Evolutionary conservation across 2,329 filamentous ascomycete species (phyloP).

Genomic region (Pezicula rhizophila): DNA sequence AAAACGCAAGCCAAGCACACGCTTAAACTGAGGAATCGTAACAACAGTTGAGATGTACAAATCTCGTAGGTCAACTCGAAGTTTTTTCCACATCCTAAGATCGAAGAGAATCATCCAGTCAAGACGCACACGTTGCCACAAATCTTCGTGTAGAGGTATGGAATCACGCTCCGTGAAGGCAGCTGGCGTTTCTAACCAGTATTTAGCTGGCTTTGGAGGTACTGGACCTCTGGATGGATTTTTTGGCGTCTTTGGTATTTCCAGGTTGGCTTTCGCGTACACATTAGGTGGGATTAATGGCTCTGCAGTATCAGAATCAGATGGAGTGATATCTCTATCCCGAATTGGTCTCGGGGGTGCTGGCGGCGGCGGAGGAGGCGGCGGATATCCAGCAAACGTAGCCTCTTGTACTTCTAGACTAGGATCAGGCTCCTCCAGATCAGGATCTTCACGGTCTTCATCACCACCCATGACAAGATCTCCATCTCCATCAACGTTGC

Average conservation of each 20-base stretch:
- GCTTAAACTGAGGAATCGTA: slow-evolving; percentile 92
- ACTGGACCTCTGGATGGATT: slow-evolving; percentile 33
- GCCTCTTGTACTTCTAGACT: slow-evolving; percentile 71
- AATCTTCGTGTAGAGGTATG: slow-evolving; percentile 71
- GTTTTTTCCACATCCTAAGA: slow-evolving; percentile 91
- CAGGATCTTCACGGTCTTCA: slow-evolving; percentile 24
- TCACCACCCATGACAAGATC: slow-evolving; percentile 40
- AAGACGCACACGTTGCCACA: slow-evolving; percentile 81
- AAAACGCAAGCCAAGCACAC: slow-evolving; percentile 86
- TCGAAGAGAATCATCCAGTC: slow-evolving; percentile 96
- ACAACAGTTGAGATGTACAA: slow-evolving; percentile 96
- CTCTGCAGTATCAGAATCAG: slow-evolving; percentile 67
- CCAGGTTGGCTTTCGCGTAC: slow-evolving; percentile 58
- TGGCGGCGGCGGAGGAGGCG: slow-evolving; percentile 48
- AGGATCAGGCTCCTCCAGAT: slow-evolving; percentile 39
- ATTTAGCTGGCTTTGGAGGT: slow-evolving; percentile 62
- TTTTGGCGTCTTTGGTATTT: slow-evolving; percentile 78
- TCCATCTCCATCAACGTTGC: slow-evolving; percentile 31
- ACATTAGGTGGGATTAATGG: slow-evolving; percentile 56
- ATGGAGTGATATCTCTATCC: slow-evolving; percentile 60
- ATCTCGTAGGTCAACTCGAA: slow-evolving; percentile 82
- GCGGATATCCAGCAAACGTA: slow-evolving; percentile 69
- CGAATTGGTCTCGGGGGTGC: slow-evolving; percentile 38
- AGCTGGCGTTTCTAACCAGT: slow-evolving; percentile 80
- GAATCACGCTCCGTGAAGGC: slow-evolving; percentile 58